phyloP scores from a whole-genome alignment of 1,284 basidiomycete genomes.

The Ustilago cynodontis region DNA sequence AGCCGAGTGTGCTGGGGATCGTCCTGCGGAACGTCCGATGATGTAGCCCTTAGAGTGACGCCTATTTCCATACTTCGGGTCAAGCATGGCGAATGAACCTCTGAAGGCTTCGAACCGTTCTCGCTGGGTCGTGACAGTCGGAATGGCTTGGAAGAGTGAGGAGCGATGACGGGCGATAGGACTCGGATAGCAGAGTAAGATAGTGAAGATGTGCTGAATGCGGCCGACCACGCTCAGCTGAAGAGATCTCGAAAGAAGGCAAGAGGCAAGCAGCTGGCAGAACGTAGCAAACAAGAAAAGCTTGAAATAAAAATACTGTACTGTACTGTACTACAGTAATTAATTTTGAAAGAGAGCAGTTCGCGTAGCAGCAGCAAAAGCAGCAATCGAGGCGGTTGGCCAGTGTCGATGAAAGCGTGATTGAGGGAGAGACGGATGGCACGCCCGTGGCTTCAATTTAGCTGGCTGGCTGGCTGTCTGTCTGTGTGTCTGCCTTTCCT shows the following conservation, averaged over 20 bases:
- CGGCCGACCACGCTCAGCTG: background rate
- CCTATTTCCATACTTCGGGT: no score
- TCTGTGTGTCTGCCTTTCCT: background rate
- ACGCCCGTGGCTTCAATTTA: background rate
- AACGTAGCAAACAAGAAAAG: no score
- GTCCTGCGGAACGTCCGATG: no score
- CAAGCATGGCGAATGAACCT: no score
- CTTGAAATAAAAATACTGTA: no score
- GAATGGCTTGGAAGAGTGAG: background rate
- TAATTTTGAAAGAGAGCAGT: background rate
- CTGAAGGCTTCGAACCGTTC: no score
- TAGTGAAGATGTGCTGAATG: background rate
- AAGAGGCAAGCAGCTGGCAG: no score
- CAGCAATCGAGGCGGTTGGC: background rate
- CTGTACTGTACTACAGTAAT: no score
- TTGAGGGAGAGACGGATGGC: background rate
- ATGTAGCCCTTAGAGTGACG: no score
- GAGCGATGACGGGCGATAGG: background rate
- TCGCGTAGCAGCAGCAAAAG: conserved; percentile 1
- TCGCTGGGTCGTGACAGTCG: background rate
- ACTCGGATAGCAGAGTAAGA: background rate
- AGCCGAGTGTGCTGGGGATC: no score
- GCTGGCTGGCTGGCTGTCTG: background rate
- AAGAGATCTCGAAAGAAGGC: no score
- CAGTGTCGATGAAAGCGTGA: conserved; percentile 3